Evolutionary conservation across 371 early-diverging fungal genomes (phyloP).

Genomic region (Haplosporangium sp.): DNA sequence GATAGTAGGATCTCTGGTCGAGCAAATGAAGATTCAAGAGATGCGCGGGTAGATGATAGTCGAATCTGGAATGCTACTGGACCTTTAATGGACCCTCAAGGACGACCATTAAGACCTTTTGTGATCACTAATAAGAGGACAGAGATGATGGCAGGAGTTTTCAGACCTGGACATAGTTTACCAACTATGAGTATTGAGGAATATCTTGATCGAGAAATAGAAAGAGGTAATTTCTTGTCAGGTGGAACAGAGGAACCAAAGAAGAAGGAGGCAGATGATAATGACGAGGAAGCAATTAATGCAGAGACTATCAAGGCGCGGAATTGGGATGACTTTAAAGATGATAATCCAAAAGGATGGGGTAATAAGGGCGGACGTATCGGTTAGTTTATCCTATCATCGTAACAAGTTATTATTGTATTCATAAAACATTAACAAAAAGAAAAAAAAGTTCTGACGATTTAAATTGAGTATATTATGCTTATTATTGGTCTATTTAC

Average conservation of each 20-base stretch:
- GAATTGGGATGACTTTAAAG: constrained; percentile 94
- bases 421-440: neutral
- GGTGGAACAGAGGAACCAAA: constrained; percentile 80
- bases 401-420: no score
- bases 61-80: constrained; percentile 47
- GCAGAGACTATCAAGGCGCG: constrained; percentile 86
- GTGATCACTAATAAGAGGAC: constrained; percentile 84
- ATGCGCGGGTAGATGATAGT: constrained; percentile 30
- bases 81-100: constrained; percentile 45
- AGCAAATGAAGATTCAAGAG: constrained; percentile 22
- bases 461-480: no score
- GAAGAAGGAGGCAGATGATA: constrained; percentile 78
- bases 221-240: constrained; percentile 87
- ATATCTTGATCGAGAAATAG: constrained; percentile 88
- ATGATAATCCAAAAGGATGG: constrained; percentile 91
- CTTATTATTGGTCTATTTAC: no score
- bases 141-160: constrained; percentile 83
- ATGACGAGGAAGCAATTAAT: constrained; percentile 85
- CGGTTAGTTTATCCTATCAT: constrained; percentile 13
- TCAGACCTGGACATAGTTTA: constrained; percentile 87
- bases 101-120: constrained; percentile 86
- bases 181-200: constrained; percentile 98
- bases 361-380: constrained; percentile 71
- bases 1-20: constrained; percentile 51
- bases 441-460: neutral